These are phyloP conservation scores for Centella asiatica DNA, from an alignment of 129 eudicot species.

Conservation along the genomic window DNA sequence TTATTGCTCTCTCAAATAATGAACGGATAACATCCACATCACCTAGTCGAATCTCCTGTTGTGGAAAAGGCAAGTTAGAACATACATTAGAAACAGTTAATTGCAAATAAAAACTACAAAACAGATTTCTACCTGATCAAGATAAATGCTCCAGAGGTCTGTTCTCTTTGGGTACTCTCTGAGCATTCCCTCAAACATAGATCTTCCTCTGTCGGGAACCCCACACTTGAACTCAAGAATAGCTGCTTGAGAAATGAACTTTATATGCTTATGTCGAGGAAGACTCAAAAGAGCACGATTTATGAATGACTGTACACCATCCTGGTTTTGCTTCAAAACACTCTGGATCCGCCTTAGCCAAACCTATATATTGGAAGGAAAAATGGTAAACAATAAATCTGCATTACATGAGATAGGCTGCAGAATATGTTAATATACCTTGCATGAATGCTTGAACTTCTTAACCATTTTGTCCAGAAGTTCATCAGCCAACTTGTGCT, in stretches of 20 bases:
- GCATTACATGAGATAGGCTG: not conserved
- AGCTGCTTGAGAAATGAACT: conserved; percentile 66
- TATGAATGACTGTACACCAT: conserved; percentile 45
- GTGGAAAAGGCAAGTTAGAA: conserved; percentile 6
- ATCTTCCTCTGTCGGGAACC: conserved; percentile 73
- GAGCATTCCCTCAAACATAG: conserved; percentile 80
- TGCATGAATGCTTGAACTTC: conserved; percentile 75
- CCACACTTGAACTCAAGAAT: conserved; percentile 75
- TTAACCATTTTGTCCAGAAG: conserved; percentile 70
- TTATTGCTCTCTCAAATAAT: conserved; percentile 76
- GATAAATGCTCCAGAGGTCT: conserved; percentile 83
- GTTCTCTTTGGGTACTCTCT: conserved; percentile 84
- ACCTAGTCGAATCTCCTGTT: conserved; percentile 75
- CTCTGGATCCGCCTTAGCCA: conserved; percentile 76
- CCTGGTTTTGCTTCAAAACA: conserved; percentile 55
- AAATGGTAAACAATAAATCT: not conserved
- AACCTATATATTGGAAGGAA: conserved; percentile 32
- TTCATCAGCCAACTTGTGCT: conserved; percentile 63
- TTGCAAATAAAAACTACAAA: not conserved
- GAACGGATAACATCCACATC: conserved; percentile 67
- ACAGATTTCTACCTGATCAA: conserved; percentile 74
- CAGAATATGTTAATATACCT: conserved; percentile 29
- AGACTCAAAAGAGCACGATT: conserved; percentile 75
- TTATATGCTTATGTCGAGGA: conserved; percentile 72
- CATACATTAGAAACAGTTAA: not conserved